Evolutionary conservation across 2,329 filamentous ascomycete species (phyloP).

Genomic region (Orbilia javanica): DNA sequence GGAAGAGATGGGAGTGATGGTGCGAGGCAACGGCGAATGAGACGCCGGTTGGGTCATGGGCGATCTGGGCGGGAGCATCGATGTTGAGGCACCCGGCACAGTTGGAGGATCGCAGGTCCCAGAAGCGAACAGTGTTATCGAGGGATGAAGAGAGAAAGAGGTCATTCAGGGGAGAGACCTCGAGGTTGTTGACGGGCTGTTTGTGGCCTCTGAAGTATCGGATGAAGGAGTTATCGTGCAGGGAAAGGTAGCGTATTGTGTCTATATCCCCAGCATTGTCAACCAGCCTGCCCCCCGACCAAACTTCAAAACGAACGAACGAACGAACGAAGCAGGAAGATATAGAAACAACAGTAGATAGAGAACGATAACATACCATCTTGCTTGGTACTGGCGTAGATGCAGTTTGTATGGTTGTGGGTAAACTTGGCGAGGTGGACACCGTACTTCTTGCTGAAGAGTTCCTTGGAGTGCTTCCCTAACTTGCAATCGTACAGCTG

Average conservation of each 20-base stretch:
- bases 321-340: not conserved
- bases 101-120: constrained; percentile 86
- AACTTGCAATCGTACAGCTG: constrained; percentile 95
- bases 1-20: constrained; percentile 79
- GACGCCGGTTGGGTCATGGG: constrained; percentile 91
- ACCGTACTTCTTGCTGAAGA: constrained; percentile 96
- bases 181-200: constrained; percentile 82
- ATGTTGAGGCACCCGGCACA: constrained; percentile 84
- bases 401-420: constrained; percentile 88
- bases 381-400: constrained; percentile 95
- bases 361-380: constrained; percentile 72
- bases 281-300: not conserved
- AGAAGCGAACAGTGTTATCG: constrained; percentile 91
- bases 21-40: constrained; percentile 92
- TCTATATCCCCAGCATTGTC: constrained; percentile 67
- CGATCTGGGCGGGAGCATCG: constrained; percentile 82
- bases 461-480: constrained; percentile 86
- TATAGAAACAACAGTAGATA: not conserved
- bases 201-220: constrained; percentile 96
- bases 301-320: not conserved
- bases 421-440: constrained; percentile 95
- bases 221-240: constrained; percentile 95
- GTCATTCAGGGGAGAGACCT: constrained; percentile 86
- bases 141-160: constrained; percentile 91
- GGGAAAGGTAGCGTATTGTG: constrained; percentile 86